Percentiles rank a stretch among this genome's conserved stretches.
Conservation (phyloP, 257 asterid genomes). For the Datura wrightii region DNA sequence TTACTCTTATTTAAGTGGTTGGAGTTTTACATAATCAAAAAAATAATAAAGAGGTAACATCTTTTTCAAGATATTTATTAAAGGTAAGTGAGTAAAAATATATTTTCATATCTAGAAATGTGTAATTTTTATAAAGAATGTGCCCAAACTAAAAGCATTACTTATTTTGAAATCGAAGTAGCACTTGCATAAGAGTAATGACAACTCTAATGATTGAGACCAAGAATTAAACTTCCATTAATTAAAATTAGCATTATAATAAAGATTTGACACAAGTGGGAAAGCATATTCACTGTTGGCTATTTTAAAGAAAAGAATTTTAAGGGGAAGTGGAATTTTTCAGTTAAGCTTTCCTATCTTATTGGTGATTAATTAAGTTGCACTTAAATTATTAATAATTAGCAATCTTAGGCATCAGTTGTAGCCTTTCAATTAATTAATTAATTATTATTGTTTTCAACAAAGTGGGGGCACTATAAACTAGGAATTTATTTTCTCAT, state of each 20-base stretch:
- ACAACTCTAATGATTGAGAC: constrained; percentile 26
- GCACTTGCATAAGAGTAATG: not conserved
- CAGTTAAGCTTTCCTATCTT: constrained; percentile 27
- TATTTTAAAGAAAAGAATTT: constrained; percentile 29
- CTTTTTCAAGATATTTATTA: no score
- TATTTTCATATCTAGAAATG: no score
- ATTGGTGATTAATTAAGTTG: constrained; percentile 40
- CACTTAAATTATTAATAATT: constrained; percentile 13
- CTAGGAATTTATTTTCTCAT: constrained; percentile 28
- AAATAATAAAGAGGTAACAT: no score
- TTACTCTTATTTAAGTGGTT: no score
- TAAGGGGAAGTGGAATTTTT: constrained; percentile 31
- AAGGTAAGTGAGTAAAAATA: no score
- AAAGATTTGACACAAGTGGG: constrained; percentile 26
- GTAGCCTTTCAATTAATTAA: constrained; percentile 25
- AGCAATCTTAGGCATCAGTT: constrained; percentile 18
- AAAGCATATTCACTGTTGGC: constrained; percentile 38
- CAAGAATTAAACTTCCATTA: constrained; percentile 28
- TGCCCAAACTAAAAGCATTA: no score
- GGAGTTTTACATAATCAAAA: no score
- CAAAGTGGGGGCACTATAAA: constrained; percentile 1
- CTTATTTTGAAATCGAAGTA: no score
- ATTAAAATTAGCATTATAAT: not conserved
- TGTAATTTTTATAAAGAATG: no score
- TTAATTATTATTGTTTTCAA: not conserved